These are phyloP conservation scores for Bipolaris zeicola DNA, from an alignment of 2,329 filamentous ascomycete species.

Conservation along the genomic window DNA sequence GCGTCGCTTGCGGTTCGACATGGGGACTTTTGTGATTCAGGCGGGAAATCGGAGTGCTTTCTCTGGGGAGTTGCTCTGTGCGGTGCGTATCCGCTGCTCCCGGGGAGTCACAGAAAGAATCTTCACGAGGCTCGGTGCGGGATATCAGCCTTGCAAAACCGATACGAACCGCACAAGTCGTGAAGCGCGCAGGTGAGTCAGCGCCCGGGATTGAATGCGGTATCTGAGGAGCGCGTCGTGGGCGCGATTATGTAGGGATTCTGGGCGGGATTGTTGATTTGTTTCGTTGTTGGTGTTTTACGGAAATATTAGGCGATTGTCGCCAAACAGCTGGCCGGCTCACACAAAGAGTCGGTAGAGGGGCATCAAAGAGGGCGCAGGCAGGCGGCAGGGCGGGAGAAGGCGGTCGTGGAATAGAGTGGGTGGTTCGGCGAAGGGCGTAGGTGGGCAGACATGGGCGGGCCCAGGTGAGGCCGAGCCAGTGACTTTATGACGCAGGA, in stretches of 20 bases:
- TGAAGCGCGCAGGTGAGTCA: constrained; percentile 2
- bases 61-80: background rate
- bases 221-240: background rate
- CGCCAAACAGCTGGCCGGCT: constrained; percentile 19
- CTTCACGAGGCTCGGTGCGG: constrained; percentile 2
- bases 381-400: constrained; percentile 1
- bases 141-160: constrained; percentile 9
- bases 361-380: constrained; percentile 10
- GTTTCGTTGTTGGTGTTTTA: constrained; percentile 22
- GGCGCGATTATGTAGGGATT: constrained; percentile 20
- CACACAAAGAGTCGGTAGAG: constrained; percentile 17
- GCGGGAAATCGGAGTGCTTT: too few relatives aligned
- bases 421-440: constrained; percentile 8
- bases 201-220: background rate
- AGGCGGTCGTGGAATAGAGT: constrained; percentile 12
- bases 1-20: constrained; percentile 68
- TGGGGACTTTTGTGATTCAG: constrained; percentile 16
- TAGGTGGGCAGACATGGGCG: constrained; percentile 8
- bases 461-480: constrained; percentile 7
- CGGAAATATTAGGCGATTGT: constrained; percentile 19
- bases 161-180: constrained; percentile 3
- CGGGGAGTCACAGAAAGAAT: constrained; percentile 1
- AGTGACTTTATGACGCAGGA: constrained; percentile 9
- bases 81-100: constrained; percentile 13
- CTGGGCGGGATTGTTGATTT: constrained; percentile 18